These are phyloP conservation scores for Xylaria sp. DNA, from an alignment of 2,329 filamentous ascomycete species.

Conservation along the genomic window DNA sequence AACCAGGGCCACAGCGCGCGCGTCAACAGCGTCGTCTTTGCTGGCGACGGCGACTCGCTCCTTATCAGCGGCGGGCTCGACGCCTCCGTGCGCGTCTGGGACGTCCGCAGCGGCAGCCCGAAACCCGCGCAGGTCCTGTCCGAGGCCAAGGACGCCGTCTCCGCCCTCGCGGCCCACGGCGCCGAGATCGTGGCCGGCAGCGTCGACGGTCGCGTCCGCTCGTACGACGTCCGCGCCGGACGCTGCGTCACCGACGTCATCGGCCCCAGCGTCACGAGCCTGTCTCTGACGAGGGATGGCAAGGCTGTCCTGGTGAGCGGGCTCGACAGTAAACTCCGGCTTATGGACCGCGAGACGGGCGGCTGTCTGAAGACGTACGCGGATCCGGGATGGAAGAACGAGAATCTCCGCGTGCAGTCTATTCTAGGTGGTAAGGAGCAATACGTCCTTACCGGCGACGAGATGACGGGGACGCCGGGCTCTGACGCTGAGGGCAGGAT, in stretches of 20 bases:
- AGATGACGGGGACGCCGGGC: conserved; percentile 59
- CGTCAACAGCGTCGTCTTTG: conserved; percentile 69
- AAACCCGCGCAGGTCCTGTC: conserved; percentile 78
- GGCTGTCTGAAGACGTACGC: conserved; percentile 78
- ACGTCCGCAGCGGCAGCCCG: conserved; percentile 63
- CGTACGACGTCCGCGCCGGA: conserved; percentile 86
- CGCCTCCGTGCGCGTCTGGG: conserved; percentile 81
- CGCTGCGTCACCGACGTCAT: conserved; percentile 76
- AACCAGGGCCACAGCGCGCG: conserved; percentile 73
- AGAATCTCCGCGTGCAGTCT: conserved; percentile 78
- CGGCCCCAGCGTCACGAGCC: conserved; percentile 77
- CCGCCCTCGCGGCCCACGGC: conserved; percentile 59
- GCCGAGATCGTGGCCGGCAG: conserved; percentile 77
- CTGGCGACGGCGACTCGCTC: conserved; percentile 77
- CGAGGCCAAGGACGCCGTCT: conserved; percentile 79
- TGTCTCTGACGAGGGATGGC: conserved; percentile 76
- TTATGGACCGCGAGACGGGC: conserved; percentile 84
- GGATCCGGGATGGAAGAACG: conserved; percentile 69
- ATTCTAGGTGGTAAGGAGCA: conserved; percentile 80
- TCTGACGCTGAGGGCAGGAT: conserved; percentile 65
- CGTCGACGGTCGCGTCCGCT: conserved; percentile 84
- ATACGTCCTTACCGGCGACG: conserved; percentile 83
- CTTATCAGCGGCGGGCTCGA: conserved; percentile 81
- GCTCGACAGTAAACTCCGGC: conserved; percentile 78
- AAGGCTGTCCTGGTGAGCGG: conserved; percentile 79